A percentile compares a stretch with the other conserved stretches of the same genome.
Evolutionary conservation across 768 basidiomycete species (phyloP).

Genomic region (Psilocybe tampanensis): DNA sequence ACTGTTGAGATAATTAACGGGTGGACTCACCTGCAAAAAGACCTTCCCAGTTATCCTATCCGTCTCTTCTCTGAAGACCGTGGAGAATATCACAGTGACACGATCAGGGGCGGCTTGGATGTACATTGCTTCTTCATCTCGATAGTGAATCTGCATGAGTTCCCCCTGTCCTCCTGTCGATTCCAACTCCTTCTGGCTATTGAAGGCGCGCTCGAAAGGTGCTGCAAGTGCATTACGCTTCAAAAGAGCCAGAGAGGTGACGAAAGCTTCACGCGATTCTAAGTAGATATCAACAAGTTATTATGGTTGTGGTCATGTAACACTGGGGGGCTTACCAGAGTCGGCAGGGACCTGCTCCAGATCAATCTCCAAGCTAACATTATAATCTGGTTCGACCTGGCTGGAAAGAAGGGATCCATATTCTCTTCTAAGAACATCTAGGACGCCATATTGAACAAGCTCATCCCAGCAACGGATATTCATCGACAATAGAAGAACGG

Average conservation of each 20-base stretch:
- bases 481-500: conserved; percentile 87
- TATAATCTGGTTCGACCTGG: conserved; percentile 84
- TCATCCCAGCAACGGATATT: conserved; percentile 97
- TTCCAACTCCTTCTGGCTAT: conserved; percentile 82
- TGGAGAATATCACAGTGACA: conserved; percentile 97
- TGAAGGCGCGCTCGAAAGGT: conserved; percentile 90
- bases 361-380: conserved; percentile 86
- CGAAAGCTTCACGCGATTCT: conserved; percentile 82
- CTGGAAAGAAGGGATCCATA: conserved; percentile 73
- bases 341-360: conserved; percentile 83
- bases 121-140: conserved; percentile 97
- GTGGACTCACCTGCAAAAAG: conserved; percentile 91
- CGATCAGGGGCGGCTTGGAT: conserved; percentile 92
- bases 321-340: conserved; percentile 54
- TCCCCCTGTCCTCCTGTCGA: conserved; percentile 73
- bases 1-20: no score
- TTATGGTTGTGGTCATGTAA: background rate
- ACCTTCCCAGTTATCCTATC: conserved; percentile 97
- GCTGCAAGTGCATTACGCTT: conserved; percentile 95
- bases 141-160: conserved; percentile 91
- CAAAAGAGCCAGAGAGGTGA: conserved; percentile 80
- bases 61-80: conserved; percentile 95
- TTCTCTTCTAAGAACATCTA: conserved; percentile 77
- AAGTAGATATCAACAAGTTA: conserved; percentile 14
- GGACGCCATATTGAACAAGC: conserved; percentile 83